A percentile compares a stretch with the other conserved stretches of the same genome.
phyloP scores from a whole-genome alignment of 2,329 filamentous ascomycete species.

The Sclerotinia minor region DNA sequence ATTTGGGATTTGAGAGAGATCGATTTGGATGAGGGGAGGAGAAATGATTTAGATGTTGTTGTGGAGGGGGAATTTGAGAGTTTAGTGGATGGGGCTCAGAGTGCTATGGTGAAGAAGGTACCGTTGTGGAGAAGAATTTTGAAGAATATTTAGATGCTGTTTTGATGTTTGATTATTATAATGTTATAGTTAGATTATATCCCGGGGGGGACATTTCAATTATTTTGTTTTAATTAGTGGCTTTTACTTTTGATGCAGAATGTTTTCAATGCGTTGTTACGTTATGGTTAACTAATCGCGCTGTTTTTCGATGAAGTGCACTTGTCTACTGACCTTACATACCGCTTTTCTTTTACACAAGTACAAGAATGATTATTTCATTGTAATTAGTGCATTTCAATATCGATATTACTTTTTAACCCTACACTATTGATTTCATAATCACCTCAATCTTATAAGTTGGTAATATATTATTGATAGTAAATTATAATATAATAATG shows the following conservation, averaged over 20 bases:
- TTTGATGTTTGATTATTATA: background rate
- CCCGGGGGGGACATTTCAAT: background rate
- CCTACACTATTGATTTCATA: no score
- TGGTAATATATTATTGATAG: no score
- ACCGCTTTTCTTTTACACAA: no score
- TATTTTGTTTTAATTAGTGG: background rate
- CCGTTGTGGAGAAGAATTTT: slow-evolving; percentile 24
- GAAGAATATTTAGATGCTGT: slow-evolving; percentile 5
- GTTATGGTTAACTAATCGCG: background rate
- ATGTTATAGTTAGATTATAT: no score
- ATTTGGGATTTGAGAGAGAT: slow-evolving; percentile 54
- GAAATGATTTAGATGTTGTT: slow-evolving; percentile 37
- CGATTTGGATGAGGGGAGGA: slow-evolving; percentile 57
- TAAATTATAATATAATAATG: no score
- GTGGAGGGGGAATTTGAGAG: background rate
- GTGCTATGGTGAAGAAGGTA: background rate
- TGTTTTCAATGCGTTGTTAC: background rate
- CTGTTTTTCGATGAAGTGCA: background rate
- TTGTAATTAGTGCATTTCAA: no score
- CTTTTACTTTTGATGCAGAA: background rate
- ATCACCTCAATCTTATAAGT: no score
- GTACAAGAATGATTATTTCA: no score
- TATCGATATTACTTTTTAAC: no score
- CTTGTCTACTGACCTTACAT: no score
- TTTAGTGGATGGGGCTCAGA: background rate